These are phyloP conservation scores for Omphalotus guepiniiformis DNA, from an alignment of 768 basidiomycete species.

Conservation along the genomic window DNA sequence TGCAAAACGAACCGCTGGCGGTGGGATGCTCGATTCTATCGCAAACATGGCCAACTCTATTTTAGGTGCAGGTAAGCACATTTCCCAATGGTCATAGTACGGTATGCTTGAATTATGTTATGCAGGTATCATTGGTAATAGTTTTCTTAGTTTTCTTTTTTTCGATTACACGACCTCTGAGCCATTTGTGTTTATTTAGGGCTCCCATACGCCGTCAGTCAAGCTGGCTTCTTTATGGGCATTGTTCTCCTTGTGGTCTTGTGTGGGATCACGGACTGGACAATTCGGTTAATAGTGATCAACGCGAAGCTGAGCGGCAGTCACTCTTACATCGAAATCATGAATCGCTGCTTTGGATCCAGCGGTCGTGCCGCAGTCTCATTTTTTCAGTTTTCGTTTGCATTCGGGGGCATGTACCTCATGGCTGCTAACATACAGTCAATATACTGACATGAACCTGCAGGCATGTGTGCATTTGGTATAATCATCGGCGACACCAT, in stretches of 20 bases:
- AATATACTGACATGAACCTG: constrained; percentile 2
- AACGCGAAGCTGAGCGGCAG: constrained; percentile 95
- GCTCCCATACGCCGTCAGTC: constrained; percentile 88
- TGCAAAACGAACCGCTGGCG: constrained; percentile 61
- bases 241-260: constrained; percentile 76
- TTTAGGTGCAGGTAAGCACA: constrained; percentile 72
- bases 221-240: constrained; percentile 92
- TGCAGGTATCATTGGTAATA: constrained; percentile 69
- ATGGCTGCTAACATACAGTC: constrained; percentile 1
- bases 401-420: constrained; percentile 75
- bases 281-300: constrained; percentile 90
- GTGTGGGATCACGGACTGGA: constrained; percentile 93
- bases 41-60: constrained; percentile 98
- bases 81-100: constrained; percentile 10
- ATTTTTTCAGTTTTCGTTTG: constrained; percentile 96
- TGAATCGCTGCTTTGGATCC: constrained; percentile 88
- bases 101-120: constrained; percentile 6
- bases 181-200: too few relatives aligned
- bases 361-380: constrained; percentile 93
- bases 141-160: constrained; percentile 9
- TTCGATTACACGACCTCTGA: constrained; percentile 5
- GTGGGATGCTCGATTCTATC: constrained; percentile 73
- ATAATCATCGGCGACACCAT: constrained; percentile 98
- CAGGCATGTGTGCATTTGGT: constrained; percentile 97
- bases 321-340: constrained; percentile 89